Evolutionary conservation across 2,329 filamentous ascomycete species (phyloP).

Genomic region (Tolypocladium cylindrosporum): DNA sequence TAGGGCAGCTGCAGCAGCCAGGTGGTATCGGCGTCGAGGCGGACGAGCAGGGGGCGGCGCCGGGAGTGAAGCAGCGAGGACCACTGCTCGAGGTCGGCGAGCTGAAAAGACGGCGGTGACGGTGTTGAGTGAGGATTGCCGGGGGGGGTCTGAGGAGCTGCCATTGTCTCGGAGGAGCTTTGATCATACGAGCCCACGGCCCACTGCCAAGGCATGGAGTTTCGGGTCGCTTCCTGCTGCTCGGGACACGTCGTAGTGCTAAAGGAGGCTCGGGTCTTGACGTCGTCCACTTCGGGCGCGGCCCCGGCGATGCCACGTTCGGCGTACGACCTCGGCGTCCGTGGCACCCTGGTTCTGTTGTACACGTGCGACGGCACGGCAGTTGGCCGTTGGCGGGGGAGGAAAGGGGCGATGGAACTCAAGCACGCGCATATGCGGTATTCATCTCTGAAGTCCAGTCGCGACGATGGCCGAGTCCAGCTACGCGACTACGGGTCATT

Average conservation of each 20-base stretch:
- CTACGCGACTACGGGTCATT: no score
- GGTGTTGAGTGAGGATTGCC: neutral
- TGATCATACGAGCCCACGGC: neutral
- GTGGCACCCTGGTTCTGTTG: neutral
- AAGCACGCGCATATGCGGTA: neutral
- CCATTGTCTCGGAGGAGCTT: neutral
- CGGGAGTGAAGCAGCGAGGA: constrained; percentile 8
- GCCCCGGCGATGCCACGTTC: neutral
- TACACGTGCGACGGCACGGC: neutral
- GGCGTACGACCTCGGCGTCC: neutral
- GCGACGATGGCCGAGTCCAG: no score
- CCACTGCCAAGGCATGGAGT: neutral
- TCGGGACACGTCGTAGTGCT: neutral
- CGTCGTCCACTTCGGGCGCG: neutral
- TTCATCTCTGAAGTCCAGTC: neutral
- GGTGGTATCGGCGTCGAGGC: constrained; percentile 57
- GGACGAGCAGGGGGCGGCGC: constrained; percentile 39
- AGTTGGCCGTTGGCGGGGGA: neutral
- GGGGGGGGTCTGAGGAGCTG: neutral
- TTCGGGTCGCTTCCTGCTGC: neutral
- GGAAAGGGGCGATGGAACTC: no score
- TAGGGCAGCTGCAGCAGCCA: constrained; percentile 58
- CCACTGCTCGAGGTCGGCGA: constrained; percentile 10
- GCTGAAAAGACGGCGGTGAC: neutral
- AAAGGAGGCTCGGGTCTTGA: neutral